Conservation (phyloP, 2,329 filamentous ascomycete species). For the Onygena corvina region DNA sequence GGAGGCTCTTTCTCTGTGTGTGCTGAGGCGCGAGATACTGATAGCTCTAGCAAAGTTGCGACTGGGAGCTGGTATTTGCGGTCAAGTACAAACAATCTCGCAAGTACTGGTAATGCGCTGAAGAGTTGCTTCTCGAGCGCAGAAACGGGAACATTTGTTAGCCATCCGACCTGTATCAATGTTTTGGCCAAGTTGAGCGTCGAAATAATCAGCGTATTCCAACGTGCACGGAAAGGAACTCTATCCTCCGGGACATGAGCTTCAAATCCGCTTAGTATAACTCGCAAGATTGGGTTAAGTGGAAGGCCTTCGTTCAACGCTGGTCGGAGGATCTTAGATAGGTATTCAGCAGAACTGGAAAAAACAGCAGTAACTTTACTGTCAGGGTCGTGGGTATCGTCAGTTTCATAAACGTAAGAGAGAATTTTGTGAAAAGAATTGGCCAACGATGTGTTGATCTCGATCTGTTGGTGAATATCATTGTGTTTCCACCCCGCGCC, state of each 20-base stretch:
- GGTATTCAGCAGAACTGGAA: constrained; percentile 58
- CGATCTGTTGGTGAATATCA: constrained; percentile 52
- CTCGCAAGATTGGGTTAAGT: constrained; percentile 63
- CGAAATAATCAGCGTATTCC: constrained; percentile 50
- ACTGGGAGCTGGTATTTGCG: constrained; percentile 54
- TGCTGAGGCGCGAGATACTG: constrained; percentile 59
- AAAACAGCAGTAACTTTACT: constrained; percentile 51
- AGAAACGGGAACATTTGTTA: constrained; percentile 50
- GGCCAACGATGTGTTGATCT: constrained; percentile 57
- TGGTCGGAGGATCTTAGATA: constrained; percentile 65
- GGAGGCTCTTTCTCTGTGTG: constrained; percentile 59
- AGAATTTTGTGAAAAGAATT: constrained; percentile 60
- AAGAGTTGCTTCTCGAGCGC: constrained; percentile 68
- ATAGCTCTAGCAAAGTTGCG: constrained; percentile 56
- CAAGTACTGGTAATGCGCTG: constrained; percentile 63
- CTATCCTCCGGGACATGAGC: neutral
- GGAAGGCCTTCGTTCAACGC: constrained; percentile 57
- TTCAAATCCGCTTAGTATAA: constrained; percentile 53
- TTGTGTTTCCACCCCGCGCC: constrained; percentile 76
- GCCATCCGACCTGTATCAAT: constrained; percentile 57
- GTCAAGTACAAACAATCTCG: constrained; percentile 60
- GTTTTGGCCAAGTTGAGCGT: constrained; percentile 56
- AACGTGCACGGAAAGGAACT: neutral
- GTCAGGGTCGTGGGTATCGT: constrained; percentile 42
- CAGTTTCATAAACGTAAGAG: constrained; percentile 61